Evolutionary conservation across 352 stramenopile species (phyloP), one percentile per base, ranked within the genome.

Genomic region (Phytopythium vexans): DNA sequence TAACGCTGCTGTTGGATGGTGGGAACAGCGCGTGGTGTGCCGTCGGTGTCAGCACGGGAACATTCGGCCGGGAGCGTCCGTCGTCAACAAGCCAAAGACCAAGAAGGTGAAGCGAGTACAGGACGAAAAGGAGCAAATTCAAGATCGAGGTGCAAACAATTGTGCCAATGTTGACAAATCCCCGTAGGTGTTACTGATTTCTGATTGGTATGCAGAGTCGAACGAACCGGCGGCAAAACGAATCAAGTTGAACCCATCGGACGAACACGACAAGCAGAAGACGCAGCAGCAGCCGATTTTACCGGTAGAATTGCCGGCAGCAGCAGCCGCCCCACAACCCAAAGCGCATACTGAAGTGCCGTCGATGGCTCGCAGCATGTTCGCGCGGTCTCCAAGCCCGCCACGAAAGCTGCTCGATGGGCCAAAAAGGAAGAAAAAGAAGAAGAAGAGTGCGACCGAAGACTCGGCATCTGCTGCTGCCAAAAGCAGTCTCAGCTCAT

Each of bases 391-490:
- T 1, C 51, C 75, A n/a, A 89, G 78, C 58, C 78, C 77, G 0
- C 81, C 82, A 31, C 57, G 79, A 14, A 89, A 86, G 55, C 60
- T 94, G 33, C 58, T 94, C 5, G 84, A 94, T 38, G 72, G 69
- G 31, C 70, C 73, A 2, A 87, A 82, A 52, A 69, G 72, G 43
- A 82, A 84, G 57, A 90, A 89, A 54, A 91, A 92, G 54, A 88
- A 87, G 36, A 77, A 82, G 51, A 71, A 70, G 33, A 64, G 50
- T 31, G 2, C 32, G 3, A 56, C 56, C 6, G 47, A 62, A 0
- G 58, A 84, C 40, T 60, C 72, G 8, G 74, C 76, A 3, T 58
- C 68, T 2, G 49, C 60, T 0, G 73, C 77, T 45, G 81, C 87
- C 15, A 88, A 91, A 58, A 89, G 68, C 60, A 85, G 57, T 16